These are phyloP conservation scores for Xylariaceae sp. DNA, from an alignment of 2,329 filamentous ascomycete genomes.

Conservation along the genomic window DNA sequence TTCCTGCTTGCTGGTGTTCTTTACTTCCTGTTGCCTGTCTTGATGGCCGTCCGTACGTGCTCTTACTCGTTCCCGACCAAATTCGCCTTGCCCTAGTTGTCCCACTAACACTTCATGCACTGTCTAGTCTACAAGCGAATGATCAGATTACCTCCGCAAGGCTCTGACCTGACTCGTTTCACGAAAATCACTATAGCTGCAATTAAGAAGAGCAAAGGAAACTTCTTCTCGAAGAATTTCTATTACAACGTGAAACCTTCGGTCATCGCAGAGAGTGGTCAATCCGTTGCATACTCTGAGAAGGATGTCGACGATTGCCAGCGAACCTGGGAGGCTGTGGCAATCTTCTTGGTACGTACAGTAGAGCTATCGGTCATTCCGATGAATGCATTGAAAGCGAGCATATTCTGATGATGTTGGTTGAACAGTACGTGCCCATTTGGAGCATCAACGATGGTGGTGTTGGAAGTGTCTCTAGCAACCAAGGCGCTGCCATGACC, in stretches of 20 bases:
- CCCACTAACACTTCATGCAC: not conserved
- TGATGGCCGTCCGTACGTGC: slow-evolving; percentile 47
- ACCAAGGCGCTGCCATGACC: slow-evolving; percentile 42
- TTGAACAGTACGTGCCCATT: slow-evolving; percentile 35
- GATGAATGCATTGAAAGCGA: too few relatives aligned
- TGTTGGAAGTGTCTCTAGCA: slow-evolving; percentile 35
- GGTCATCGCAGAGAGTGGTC: slow-evolving; percentile 42
- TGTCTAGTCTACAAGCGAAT: slow-evolving; percentile 52
- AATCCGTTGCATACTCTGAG: slow-evolving; percentile 60
- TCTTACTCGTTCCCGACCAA: not conserved
- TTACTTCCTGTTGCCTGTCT: slow-evolving; percentile 57
- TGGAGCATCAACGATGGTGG: slow-evolving; percentile 41
- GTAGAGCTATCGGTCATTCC: too few relatives aligned
- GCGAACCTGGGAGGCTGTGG: slow-evolving; percentile 45
- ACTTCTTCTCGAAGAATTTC: slow-evolving; percentile 53
- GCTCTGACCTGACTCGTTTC: slow-evolving; percentile 63
- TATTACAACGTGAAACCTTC: slow-evolving; percentile 61
- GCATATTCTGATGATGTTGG: too few relatives aligned
- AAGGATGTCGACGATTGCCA: slow-evolving; percentile 65
- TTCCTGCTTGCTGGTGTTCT: slow-evolving; percentile 43
- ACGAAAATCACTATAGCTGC: slow-evolving; percentile 52
- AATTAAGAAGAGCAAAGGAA: slow-evolving; percentile 50
- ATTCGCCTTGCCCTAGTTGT: not conserved
- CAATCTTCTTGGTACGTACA: slow-evolving; percentile 34
- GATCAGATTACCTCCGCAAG: slow-evolving; percentile 55